Base-by-base conservation (phyloP, 2,329 filamentous ascomycete species). In the Grosmannia penicillata region DNA sequence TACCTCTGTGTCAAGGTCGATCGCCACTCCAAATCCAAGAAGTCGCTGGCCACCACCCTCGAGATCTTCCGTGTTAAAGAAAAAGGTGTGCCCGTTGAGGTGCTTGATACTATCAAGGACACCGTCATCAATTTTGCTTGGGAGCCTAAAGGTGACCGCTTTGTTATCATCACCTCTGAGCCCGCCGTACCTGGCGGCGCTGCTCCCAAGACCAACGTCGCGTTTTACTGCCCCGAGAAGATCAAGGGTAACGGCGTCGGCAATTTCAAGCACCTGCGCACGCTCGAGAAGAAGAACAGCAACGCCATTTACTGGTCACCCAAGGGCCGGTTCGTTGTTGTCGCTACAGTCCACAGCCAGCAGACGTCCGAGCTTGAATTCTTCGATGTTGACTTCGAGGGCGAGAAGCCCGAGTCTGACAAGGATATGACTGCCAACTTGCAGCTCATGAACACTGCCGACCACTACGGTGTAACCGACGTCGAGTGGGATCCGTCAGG, bases 231-330 rank as follows among this genome's bases (percentile, higher is more conserved):
- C 51, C 87, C 91, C 1, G 91, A 98, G 60, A 96, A 94, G 69
- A 66, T 75, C 53, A 98, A 96, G 73, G 84, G 72, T 22, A 57
- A 73, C 37, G 70, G 72, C 19, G 69, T 83, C 25, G 91, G 91
- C 47, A 95, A 93, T 70, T 98, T 96, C 73, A 93, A 89, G 68
- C 84, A 93, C 56, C 78, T 96, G 49, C 78, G 86, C 46, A 96
- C 87, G 8, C 70, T 94, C 40, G 91, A 98, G 53, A 96, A 96
- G 77, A 96, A 96, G 77, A 96, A 93, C 65, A 94, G 82, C 73
- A 98, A 98, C 56, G 87, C 84, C 48, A 98, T 98, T 55, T 96
- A 96, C 75, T 98, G 91, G 91, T 93, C 86, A 17, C 91, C 91
- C 19, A 84, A 80, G 59, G 91, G 91, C 38, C 80, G 91, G 35